Evolutionary conservation across 768 basidiomycete species (phyloP), one percentile per base, ranked within the genome.

Genomic region (Serendipita sp.): DNA sequence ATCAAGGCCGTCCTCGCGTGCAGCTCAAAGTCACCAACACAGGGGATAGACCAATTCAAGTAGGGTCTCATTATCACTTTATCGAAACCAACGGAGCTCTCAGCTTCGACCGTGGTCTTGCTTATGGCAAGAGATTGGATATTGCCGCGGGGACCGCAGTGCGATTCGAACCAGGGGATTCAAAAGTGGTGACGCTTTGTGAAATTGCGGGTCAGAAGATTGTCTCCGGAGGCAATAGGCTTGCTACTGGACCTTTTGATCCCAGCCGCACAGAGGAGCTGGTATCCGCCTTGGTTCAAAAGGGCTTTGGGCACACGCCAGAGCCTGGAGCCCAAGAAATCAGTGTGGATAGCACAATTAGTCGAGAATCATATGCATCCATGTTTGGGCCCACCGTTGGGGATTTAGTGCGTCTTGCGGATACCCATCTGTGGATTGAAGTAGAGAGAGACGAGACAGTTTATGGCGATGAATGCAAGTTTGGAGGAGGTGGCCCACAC

Each of bases 361-460:
- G 79, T 26, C 76, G 88, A 45, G 82, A 87, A 45, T 76, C 82
- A 45, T 97, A 97, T 73, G 84, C 89, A 3, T 83, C 86, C 3
- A 96, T 97, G 92, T 99, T 82, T 73, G 96, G 96, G 0, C 96
- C 96, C 0, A 98, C 96, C 0, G 81, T 80, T 1, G 96, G 95
- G 0, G 95, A 99, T 73, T 77, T 85, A 22, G 80, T 99, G 30
- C 78, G 90, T 56, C 76, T 99, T 20, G 96, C 87, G 11, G 96
- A 99, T 71, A 95, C 89, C 7, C 75, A 76, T 42, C 78, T 99
- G 5, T 98, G 93, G 92, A 77, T 98, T 65, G 82, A 92, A 72
- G 88, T 99, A 1, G 95, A 99, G 72, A 76, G 80, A 31, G 95
- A 99, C 67, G 78, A 90, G 84, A 88, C 94, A 3, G 76, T 83